phyloP scores from a whole-genome alignment of 2,329 filamentous ascomycete species.

The Apiospora phragmitis region DNA sequence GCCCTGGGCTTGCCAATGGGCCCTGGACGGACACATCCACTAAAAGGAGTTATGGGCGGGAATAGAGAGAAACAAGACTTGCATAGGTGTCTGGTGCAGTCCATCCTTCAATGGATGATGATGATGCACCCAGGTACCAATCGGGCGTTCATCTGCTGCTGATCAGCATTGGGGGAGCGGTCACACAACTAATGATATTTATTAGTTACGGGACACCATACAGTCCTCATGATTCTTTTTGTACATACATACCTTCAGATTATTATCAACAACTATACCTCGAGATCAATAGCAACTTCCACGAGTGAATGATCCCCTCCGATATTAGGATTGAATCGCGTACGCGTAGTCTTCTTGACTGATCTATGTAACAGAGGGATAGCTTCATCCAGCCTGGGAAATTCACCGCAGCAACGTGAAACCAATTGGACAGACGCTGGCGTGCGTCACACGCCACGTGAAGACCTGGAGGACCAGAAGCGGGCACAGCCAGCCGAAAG shows the following conservation, averaged over 20 bases:
- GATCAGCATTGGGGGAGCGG: not conserved
- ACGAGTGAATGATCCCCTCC: not conserved
- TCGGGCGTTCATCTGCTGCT: not conserved
- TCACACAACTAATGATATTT: not conserved
- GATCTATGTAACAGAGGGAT: not conserved
- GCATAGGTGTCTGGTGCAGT: not conserved
- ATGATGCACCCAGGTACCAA: not conserved
- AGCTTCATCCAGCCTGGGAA: not conserved
- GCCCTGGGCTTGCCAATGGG: conserved; percentile 6
- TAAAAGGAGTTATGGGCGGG: not conserved
- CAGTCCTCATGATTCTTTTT: not conserved
- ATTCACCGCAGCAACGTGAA: not conserved
- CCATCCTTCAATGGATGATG: not conserved
- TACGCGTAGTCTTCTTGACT: not conserved
- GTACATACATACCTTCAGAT: not conserved
- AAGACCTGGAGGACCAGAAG: not conserved
- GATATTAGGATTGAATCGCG: not conserved
- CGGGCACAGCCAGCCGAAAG: not conserved
- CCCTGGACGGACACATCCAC: conserved; percentile 9
- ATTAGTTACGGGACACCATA: not conserved
- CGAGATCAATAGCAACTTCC: not conserved
- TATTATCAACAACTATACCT: not conserved
- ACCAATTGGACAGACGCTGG: conserved; percentile 1
- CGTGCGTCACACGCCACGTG: not conserved
- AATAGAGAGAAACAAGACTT: not conserved